A percentile compares a stretch with the other conserved stretches of the same genome.
phyloP scores from a whole-genome alignment of 2,329 filamentous ascomycete species.

The Aureobasidium pullulans region DNA sequence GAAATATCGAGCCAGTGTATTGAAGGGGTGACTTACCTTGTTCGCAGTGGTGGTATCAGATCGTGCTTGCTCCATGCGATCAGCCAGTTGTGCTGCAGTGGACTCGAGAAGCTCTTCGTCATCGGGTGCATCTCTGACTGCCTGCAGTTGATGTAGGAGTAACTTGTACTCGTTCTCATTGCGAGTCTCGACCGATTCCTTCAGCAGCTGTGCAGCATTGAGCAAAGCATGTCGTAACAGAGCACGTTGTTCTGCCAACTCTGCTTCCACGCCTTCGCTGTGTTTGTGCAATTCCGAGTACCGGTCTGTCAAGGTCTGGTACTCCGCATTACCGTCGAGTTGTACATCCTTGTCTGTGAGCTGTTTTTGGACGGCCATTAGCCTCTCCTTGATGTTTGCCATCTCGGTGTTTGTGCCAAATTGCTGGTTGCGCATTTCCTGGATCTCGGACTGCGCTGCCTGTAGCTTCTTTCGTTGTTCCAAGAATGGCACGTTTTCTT shows the following conservation, averaged over 20 bases:
- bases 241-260: conserved; percentile 19
- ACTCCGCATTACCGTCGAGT: conserved; percentile 16
- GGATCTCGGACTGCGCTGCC: conserved; percentile 17
- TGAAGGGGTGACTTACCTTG: conserved; percentile 3
- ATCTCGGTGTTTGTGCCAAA: conserved; percentile 17
- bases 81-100: conserved; percentile 15
- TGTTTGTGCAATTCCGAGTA: conserved; percentile 18
- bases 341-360: conserved; percentile 13
- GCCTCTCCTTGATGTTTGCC: conserved; percentile 17
- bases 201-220: conserved; percentile 13
- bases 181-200: conserved; percentile 16
- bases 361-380: conserved; percentile 12
- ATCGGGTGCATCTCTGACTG: conserved; percentile 15
- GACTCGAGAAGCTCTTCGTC: conserved; percentile 13
- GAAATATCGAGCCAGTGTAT: neutral
- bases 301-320: conserved; percentile 15
- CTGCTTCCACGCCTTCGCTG: conserved; percentile 17
- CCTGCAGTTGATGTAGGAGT: conserved; percentile 17
- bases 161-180: conserved; percentile 19
- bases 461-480: conserved; percentile 19
- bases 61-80: conserved; percentile 16
- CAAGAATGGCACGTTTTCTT: conserved; percentile 19
- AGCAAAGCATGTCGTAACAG: conserved; percentile 21
- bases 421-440: conserved; percentile 25
- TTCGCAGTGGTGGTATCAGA: neutral